Evolutionary conservation across 2,329 filamentous ascomycete species (phyloP), one percentile per base, ranked within the genome.

Genomic region (Meredithiella fracta): DNA sequence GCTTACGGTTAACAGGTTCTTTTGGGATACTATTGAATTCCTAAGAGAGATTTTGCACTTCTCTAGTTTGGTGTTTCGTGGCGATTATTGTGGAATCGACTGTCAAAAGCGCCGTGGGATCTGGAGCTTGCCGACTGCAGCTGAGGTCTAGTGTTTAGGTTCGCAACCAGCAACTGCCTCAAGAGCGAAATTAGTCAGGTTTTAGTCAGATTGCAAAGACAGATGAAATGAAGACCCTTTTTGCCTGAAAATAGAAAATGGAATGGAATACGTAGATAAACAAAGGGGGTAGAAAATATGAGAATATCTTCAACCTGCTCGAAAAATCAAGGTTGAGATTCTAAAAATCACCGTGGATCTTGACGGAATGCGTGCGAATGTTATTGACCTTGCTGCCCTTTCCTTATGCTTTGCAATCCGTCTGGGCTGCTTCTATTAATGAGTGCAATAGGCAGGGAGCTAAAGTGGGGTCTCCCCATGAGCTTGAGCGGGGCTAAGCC

Each of bases 21-120:
- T 82, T 52, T 71, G 70, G 67, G 73, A 73, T 64, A 73, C 72
- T 67, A 73, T 70, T 67, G 71, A 68, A 66, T 79, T 78, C 72
- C 76, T 76, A 70, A 72, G 70, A 62, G 80, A 83, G 64, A 80
- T 71, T 70, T 80, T 83, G 70, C 80, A 79, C 73, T 83, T 83
- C 74, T 77, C 78, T 77, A 77, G 75, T 69, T 78, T 77, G 72
- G 67, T 34, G 7, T 14, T 9, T 17, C 15, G n/a, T 40, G 29
- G 50, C 25, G 9, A 26, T 52, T 23, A 37, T 37, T n/a, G 20
- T 22, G 40, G 15, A 20, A n/a, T 20, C 2, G 8, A 44, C 8
- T 15, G 1, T 34, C 29, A n/a, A 44, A 22, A 44, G 15, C 40
- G 20, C 40, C 20, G 40, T 17, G 40, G 15, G 20, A 22, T 57